Percentiles rank a stretch among this genome's conserved stretches.
Conservation (phyloP, 805 yeast species). For the Zygotorulaspora chibaensis region DNA sequence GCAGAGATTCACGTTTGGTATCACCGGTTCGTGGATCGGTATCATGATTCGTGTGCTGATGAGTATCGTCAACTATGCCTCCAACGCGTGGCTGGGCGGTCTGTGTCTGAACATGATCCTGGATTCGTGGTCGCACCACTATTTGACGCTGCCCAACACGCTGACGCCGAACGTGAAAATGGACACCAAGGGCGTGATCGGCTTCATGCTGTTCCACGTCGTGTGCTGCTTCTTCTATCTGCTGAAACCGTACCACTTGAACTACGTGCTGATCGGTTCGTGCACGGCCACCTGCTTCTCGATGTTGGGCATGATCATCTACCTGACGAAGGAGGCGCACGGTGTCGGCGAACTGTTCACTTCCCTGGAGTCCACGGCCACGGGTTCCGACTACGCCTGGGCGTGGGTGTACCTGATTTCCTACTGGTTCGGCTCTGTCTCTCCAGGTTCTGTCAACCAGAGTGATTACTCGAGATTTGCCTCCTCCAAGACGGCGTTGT, state of each 20-base stretch:
- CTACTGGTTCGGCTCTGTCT: constrained; percentile 41
- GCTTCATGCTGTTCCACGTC: constrained; percentile 42
- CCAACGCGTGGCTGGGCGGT: constrained; percentile 45
- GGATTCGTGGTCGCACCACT: constrained; percentile 40
- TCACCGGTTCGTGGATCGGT: constrained; percentile 42
- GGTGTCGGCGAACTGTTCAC: constrained; percentile 37
- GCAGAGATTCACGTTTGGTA: constrained; percentile 46
- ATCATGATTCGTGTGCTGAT: constrained; percentile 41
- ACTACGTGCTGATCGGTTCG: constrained; percentile 35
- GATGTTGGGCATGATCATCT: constrained; percentile 40
- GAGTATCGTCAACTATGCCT: constrained; percentile 46
- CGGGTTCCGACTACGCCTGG: constrained; percentile 39
- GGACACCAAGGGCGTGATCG: constrained; percentile 37
- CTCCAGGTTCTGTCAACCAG: constrained; percentile 40
- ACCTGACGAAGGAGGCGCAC: constrained; percentile 32
- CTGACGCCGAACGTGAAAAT: constrained; percentile 33
- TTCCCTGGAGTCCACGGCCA: constrained; percentile 27
- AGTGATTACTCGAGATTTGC: constrained; percentile 41
- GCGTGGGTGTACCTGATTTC: constrained; percentile 42
- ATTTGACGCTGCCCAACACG: constrained; percentile 34
- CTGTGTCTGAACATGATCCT: constrained; percentile 38
- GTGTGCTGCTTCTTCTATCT: constrained; percentile 39
- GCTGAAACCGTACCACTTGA: constrained; percentile 44
- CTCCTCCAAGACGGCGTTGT: constrained; percentile 31
- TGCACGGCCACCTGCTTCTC: constrained; percentile 39